Percentiles rank a stretch among this genome's conserved stretches.
Evolutionary conservation across 352 stramenopile genomes (phyloP).

Genomic region (Aphanomyces cochlioides): DNA sequence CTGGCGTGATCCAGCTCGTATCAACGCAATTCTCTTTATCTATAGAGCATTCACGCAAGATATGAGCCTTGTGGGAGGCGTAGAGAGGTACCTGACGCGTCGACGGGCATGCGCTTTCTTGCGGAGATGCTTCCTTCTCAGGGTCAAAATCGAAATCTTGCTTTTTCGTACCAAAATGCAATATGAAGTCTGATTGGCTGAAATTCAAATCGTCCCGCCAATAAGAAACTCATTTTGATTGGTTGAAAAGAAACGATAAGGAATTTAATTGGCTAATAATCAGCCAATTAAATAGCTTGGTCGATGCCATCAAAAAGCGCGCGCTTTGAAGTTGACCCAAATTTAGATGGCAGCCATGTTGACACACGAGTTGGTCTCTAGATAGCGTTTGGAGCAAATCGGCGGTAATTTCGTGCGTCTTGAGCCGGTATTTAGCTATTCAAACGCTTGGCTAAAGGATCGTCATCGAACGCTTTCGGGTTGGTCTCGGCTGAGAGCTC

Average conservation of each 20-base stretch:
- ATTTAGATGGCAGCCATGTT: no score
- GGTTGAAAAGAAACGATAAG: not conserved
- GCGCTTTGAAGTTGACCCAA: no score
- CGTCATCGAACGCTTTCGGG: no score
- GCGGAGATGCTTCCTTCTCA: not conserved
- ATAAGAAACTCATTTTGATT: not conserved
- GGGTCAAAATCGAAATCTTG: slow-evolving; percentile 8
- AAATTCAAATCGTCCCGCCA: slow-evolving; percentile 21
- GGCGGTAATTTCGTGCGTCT: no score
- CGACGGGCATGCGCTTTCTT: not conserved
- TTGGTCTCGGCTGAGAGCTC: no score
- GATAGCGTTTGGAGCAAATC: no score
- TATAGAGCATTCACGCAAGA: not conserved
- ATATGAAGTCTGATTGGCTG: slow-evolving; percentile 3
- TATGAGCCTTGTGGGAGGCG: not conserved
- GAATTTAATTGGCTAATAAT: slow-evolving; percentile 7
- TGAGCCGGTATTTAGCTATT: no score
- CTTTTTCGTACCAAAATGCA: slow-evolving; percentile 3
- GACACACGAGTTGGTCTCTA: no score
- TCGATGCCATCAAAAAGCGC: no score
- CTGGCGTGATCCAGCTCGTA: not conserved
- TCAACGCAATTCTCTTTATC: not conserved
- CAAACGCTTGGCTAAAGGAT: no score
- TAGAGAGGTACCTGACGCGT: not conserved
- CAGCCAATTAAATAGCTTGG: no score